These are phyloP conservation scores for Suhomyces emberorum DNA, from an alignment of 805 yeast species.

Conservation along the genomic window DNA sequence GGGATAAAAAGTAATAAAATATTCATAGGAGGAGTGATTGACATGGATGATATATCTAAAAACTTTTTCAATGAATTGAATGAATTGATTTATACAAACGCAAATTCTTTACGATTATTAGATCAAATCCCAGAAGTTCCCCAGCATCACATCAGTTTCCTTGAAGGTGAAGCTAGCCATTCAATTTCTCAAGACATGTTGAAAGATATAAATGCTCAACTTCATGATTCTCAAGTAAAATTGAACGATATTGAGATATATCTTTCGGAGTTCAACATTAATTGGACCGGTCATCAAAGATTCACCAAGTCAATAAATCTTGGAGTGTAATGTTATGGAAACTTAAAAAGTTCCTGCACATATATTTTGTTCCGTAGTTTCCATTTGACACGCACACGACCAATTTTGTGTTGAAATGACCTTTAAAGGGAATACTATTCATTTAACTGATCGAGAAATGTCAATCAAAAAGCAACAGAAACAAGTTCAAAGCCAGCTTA, in stretches of 20 bases:
- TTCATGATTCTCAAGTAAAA: conserved; percentile 3
- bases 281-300: neutral
- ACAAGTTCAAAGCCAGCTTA: conserved; percentile 48
- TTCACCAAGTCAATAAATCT: neutral
- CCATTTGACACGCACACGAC: no score
- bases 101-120: conserved; percentile 5
- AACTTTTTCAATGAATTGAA: conserved; percentile 10
- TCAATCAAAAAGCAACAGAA: conserved; percentile 35
- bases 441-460: no score
- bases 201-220: neutral
- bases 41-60: conserved; percentile 1
- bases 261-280: conserved; percentile 2
- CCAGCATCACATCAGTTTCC: conserved; percentile 13
- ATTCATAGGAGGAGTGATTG: conserved; percentile 13
- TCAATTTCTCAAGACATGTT: conserved; percentile 2
- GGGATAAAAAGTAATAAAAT: conserved; percentile 7
- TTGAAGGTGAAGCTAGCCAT: conserved; percentile 12
- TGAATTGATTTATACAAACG: conserved; percentile 10
- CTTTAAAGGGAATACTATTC: no score
- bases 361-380: no score
- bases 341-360: no score
- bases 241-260: conserved; percentile 4
- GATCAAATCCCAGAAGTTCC: neutral
- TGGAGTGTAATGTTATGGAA: no score
- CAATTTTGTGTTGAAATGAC: no score